phyloP scores from a whole-genome alignment of 352 stramenopile genomes.

The Ochromonadaceae sp. region DNA sequence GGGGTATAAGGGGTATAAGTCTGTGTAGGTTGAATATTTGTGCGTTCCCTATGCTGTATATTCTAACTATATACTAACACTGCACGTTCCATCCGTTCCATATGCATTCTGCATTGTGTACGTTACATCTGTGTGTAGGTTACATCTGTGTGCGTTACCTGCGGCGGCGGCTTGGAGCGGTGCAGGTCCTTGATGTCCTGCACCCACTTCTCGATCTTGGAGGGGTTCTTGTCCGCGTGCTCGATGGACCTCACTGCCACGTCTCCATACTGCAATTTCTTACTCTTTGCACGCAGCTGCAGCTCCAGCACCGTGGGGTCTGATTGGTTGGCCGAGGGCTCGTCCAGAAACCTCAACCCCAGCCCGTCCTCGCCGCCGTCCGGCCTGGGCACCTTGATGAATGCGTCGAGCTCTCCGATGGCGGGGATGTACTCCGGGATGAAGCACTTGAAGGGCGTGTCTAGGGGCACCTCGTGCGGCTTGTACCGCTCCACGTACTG shows the following conservation, averaged over 20 bases:
- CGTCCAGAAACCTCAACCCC: conserved; percentile 78
- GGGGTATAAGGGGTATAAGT: too few relatives aligned
- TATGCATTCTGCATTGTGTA: too few relatives aligned
- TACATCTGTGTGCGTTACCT: conserved; percentile 52
- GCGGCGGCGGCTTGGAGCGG: conserved; percentile 66
- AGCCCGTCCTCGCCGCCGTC: conserved; percentile 67
- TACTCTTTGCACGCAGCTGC: conserved; percentile 76
- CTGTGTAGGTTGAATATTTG: too few relatives aligned
- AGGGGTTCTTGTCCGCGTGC: conserved; percentile 70
- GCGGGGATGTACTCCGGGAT: conserved; percentile 88
- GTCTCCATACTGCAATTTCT: conserved; percentile 72
- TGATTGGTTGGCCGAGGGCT: conserved; percentile 70
- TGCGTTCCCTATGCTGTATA: too few relatives aligned
- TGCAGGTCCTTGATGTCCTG: conserved; percentile 83
- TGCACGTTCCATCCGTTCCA: too few relatives aligned
- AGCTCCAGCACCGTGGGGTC: conserved; percentile 84
- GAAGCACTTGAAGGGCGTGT: conserved; percentile 86
- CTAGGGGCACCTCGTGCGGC: conserved; percentile 79
- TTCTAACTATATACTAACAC: too few relatives aligned
- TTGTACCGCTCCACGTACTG: conserved; percentile 85
- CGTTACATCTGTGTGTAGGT: too few relatives aligned
- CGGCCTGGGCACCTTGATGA: conserved; percentile 77
- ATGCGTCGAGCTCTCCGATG: conserved; percentile 85
- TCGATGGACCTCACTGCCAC: conserved; percentile 79
- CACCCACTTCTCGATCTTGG: conserved; percentile 86